Conservation (phyloP, 2,329 filamentous ascomycete species). For the Apiospora marii region DNA sequence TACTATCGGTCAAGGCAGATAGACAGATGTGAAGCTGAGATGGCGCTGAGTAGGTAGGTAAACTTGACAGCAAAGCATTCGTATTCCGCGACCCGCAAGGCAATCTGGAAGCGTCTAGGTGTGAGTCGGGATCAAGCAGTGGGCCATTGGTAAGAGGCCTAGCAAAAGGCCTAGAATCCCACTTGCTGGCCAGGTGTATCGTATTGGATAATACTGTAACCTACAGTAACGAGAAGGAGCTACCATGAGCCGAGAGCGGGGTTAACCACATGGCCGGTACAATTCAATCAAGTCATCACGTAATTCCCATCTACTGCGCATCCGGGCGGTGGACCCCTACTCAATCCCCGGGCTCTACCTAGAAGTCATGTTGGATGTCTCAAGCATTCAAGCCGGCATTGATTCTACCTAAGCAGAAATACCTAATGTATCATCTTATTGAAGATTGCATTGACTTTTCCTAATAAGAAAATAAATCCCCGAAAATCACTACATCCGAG, state of each 20-base stretch:
- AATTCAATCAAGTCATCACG: constrained; percentile 4
- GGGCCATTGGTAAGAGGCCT: neutral
- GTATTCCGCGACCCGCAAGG: neutral
- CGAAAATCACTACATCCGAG: neutral
- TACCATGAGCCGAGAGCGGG: neutral
- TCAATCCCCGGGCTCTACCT: neutral
- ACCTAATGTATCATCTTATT: neutral
- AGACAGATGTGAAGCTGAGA: neutral
- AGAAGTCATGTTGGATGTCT: neutral
- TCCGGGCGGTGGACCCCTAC: neutral
- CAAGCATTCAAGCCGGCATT: neutral
- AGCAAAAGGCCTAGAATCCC: neutral
- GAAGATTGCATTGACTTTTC: neutral
- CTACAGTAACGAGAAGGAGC: neutral
- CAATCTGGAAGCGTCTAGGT: neutral
- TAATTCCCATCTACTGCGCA: neutral
- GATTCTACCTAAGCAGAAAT: neutral
- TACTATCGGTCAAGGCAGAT: neutral
- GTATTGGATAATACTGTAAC: neutral
- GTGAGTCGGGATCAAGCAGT: neutral
- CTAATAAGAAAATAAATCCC: neutral
- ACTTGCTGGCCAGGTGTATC: neutral
- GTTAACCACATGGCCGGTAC: constrained; percentile 12
- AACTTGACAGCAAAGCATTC: neutral
- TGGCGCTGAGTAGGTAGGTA: neutral